A percentile compares a stretch with the other conserved stretches of the same genome.
phyloP scores from a whole-genome alignment of 495 filamentous ascomycete species.

The Xanthoparmelia taractica region DNA sequence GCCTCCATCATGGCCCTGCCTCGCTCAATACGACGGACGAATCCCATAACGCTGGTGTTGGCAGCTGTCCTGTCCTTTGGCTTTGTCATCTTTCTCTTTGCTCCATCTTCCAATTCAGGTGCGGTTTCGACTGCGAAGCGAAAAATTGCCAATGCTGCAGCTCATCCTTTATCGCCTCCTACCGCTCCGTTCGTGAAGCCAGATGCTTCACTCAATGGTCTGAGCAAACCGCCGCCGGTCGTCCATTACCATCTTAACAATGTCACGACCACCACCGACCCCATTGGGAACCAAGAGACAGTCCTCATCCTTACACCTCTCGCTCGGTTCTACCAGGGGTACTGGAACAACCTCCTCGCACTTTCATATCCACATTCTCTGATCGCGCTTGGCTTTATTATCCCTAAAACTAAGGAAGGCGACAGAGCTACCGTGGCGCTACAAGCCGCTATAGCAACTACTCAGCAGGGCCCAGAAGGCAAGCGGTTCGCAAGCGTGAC shows the following conservation, averaged over 20 bases:
- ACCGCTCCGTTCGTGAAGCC: slow-evolving; percentile 73
- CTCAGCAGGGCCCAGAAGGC: slow-evolving; percentile 69
- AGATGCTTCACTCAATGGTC: slow-evolving; percentile 47
- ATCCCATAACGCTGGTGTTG: slow-evolving; percentile 57
- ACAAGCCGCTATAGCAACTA: slow-evolving; percentile 75
- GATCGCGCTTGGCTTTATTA: slow-evolving; percentile 92
- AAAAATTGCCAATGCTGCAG: slow-evolving; percentile 53
- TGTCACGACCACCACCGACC: slow-evolving; percentile 68
- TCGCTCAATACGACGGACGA: slow-evolving; percentile 57
- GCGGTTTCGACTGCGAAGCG: slow-evolving; percentile 40
- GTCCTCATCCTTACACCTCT: slow-evolving; percentile 90
- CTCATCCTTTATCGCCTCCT: slow-evolving; percentile 72
- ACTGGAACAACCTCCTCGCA: slow-evolving; percentile 89
- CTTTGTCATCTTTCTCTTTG: slow-evolving; percentile 59
- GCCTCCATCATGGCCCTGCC: slow-evolving; percentile 41
- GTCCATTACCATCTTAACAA: slow-evolving; percentile 91
- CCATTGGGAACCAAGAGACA: slow-evolving; percentile 70
- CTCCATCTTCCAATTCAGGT: slow-evolving; percentile 37
- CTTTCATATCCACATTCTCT: slow-evolving; percentile 87
- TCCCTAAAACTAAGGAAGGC: slow-evolving; percentile 83
- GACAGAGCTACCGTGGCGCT: slow-evolving; percentile 72
- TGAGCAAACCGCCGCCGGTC: slow-evolving; percentile 69
- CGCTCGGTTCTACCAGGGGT: slow-evolving; percentile 82
- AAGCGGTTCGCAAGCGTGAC: slow-evolving; percentile 84
- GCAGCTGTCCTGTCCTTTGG: slow-evolving; percentile 53